Evolutionary conservation across 805 yeast genomes (phyloP), one percentile per base, ranked within the genome.

Genomic region (Kodamaea fukazawae): DNA sequence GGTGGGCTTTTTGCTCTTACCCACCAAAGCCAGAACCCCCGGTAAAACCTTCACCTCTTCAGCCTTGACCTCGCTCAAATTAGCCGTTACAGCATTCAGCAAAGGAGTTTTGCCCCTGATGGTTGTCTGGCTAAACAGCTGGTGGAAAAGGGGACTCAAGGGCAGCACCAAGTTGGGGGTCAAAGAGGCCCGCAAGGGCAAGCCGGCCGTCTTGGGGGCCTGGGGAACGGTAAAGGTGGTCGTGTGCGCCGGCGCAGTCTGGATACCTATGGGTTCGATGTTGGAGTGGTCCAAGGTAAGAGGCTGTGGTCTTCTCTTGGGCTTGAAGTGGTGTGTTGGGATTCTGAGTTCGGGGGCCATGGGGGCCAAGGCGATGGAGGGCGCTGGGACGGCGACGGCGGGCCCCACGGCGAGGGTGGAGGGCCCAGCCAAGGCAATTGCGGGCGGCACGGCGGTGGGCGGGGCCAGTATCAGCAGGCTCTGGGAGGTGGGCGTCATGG

Each of bases 241-340:
- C 8, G 46, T 38, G 30, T 41, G 38, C 4, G 47, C 50, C 7
- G 50, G 50, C 7, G 50, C 50, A n/a, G 50, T 46, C 17, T 41
- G 41, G 2, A 38, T 16, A 23, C 33, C 38, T 33, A 39, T 28
- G 27, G 53, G 54, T 18, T 51, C 51, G 18, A 55, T 44, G 43
- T 53, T 55, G 13, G 69, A 58, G 41, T 61, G 65, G 44, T 52
- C 63, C 32, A 68, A 58, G 10, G 67, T 43, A 33, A 68, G 51
- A 4, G 73, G 74, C 29, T 62, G 46, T 11, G 73, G 73, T 40
- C 74, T 57, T 38, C 66, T 49, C 42, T 63, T 65, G 5, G 70
- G 70, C 44, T 64, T 68, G 46, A 57, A 63, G 25, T 56, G 51
- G 38, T 53, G 51, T 3, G 46, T 30, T 6, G 63, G 62, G 9